A percentile compares a stretch with the other conserved stretches of the same genome.
Conservation (phyloP, 176 grass and related monocot species). For the Stipa capillata region DNA sequence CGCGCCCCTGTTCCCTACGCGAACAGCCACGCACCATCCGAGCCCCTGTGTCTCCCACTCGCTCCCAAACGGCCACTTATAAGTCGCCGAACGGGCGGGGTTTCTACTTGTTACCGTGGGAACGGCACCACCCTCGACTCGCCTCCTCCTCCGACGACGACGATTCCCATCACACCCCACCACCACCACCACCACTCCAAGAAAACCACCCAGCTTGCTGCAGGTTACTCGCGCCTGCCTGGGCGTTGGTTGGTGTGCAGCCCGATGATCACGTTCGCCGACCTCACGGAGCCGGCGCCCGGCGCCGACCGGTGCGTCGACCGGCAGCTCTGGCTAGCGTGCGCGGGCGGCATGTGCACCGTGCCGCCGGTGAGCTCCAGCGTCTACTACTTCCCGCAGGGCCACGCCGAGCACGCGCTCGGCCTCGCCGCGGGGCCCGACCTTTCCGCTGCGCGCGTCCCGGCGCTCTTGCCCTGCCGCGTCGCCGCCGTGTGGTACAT, state of each 20-base stretch:
- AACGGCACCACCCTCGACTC: slow-evolving; percentile 6
- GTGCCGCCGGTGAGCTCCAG: slow-evolving; percentile 61
- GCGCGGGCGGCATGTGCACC: slow-evolving; percentile 86
- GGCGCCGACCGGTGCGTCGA: slow-evolving; percentile 57
- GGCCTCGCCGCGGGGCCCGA: slow-evolving; percentile 12
- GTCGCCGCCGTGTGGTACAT: slow-evolving; percentile 62
- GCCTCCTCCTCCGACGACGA: background rate
- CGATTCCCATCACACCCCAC: background rate
- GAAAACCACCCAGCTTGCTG: background rate
- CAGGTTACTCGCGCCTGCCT: background rate
- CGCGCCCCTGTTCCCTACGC: background rate
- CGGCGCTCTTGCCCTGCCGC: slow-evolving; percentile 50
- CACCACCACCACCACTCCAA: background rate
- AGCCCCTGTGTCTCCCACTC: background rate
- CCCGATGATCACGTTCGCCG: slow-evolving; percentile 64
- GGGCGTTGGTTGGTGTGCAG: background rate
- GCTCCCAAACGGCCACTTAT: slow-evolving; percentile 18
- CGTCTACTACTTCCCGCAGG: slow-evolving; percentile 97
- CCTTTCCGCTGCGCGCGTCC: slow-evolving; percentile 31
- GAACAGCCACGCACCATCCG: background rate
- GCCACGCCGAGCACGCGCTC: slow-evolving; percentile 90
- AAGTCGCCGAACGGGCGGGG: background rate
- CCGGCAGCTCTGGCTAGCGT: slow-evolving; percentile 88
- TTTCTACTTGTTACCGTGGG: slow-evolving; percentile 12
- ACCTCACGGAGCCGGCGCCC: slow-evolving; percentile 46